Evolutionary conservation across 2,329 filamentous ascomycete species (phyloP).

Genomic region (Aspergillus neoniger): DNA sequence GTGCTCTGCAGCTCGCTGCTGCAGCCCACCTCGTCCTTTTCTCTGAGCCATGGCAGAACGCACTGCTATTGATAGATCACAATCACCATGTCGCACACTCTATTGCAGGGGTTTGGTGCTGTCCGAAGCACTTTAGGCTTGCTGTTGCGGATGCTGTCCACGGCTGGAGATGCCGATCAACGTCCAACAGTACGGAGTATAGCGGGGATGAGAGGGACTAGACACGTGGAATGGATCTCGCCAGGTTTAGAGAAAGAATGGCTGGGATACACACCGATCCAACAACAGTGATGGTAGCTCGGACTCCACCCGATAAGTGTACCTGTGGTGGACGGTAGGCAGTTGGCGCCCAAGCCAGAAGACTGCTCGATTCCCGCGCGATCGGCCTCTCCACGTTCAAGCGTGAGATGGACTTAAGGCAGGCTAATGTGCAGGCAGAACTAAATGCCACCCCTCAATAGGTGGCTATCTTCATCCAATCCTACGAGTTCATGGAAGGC

Average conservation of each 20-base stretch:
- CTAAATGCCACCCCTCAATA: not conserved
- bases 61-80: not conserved
- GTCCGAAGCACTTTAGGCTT: not conserved
- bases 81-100: conserved; percentile 13
- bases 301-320: not conserved
- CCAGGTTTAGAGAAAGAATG: not conserved
- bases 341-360: not conserved
- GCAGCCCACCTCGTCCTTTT: conserved; percentile 10
- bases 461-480: not conserved
- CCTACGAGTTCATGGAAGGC: not conserved
- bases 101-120: too few species aligned
- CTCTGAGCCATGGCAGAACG: conserved; percentile 15
- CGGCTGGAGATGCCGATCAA: not conserved
- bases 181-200: not conserved
- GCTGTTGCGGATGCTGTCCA: not conserved
- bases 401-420: too few species aligned
- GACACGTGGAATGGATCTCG: not conserved
- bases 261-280: not conserved
- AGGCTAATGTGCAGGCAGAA: too few species aligned
- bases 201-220: not conserved
- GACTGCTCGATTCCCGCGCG: not conserved
- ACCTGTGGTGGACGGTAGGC: not conserved
- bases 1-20: conserved; percentile 22
- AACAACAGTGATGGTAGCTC: not conserved
- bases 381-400: not conserved